Base-by-base conservation (phyloP, 345 rosid genomes). In the Camelina neglecta region DNA sequence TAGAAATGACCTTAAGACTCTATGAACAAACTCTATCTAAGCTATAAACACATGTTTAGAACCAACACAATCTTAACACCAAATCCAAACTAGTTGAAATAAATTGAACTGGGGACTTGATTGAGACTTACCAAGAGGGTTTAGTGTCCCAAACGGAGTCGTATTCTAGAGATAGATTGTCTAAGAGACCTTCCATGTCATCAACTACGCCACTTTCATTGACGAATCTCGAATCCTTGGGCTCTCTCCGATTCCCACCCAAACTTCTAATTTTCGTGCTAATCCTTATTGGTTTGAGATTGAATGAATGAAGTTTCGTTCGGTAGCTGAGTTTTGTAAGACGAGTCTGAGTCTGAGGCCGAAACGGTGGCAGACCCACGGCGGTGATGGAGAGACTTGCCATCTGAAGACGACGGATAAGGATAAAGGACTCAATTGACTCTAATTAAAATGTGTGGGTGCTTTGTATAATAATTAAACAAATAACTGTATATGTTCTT, bases 131-230 rank as follows among this genome's bases (percentile, higher is more conserved):
- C 96, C 99, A 94, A 54, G 90, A 88, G 7, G 99, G 97, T 74
- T 90, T 90, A 26, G 97, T 94, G 84, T 94, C 99, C 99, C 99
- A 92, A n/a, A 94, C 96, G 24, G 96, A 89, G 67, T 94, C 98
- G 79, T 94, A 94, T 66, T 92, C 98, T 20, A 93, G 97, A 42
- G 98, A 92, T 12, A 94, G 91, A 65, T 87, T 15, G 73, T 90
- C 91, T 67, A 92, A 86, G 83, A 87, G 90, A 60, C 93, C 93
- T 82, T 94, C 96, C 96, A 94, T 87, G 73, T 94, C 95, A 33
- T 89, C 91, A 35, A 90, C 71, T 36, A 60, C 84, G 50, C 96
- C 92, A 60, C 86, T 77, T 71, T 94, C 90, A 74, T 89, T 92
- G 54, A 80, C 55, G 82, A 87, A 92, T 50, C 35, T 72, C n/a